Conservation (phyloP, 1,284 basidiomycete species). For the Tremellales sp. region DNA sequence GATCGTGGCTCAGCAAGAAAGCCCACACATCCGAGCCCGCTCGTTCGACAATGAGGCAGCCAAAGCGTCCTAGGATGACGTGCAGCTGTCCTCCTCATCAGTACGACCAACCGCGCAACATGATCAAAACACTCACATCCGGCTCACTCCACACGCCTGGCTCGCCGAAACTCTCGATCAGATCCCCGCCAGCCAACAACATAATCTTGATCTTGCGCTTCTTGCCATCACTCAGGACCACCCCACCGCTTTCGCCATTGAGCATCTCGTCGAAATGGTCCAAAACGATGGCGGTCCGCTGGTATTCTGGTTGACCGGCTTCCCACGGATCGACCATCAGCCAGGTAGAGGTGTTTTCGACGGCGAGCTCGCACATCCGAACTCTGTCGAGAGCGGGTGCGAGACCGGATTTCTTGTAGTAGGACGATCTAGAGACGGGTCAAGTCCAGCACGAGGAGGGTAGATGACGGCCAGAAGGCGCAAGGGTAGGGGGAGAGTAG, state of each 20-base stretch:
- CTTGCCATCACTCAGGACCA: constrained; percentile 42
- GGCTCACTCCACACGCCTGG: constrained; percentile 90
- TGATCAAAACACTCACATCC: constrained; percentile 61
- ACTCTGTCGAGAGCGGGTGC: constrained; percentile 76
- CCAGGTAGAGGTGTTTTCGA: constrained; percentile 59
- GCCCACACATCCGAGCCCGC: constrained; percentile 84
- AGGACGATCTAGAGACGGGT: constrained; percentile 57
- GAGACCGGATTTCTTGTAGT: constrained; percentile 86
- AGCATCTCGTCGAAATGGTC: constrained; percentile 94
- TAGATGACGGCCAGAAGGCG: neutral
- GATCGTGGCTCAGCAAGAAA: constrained; percentile 56
- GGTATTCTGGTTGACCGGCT: constrained; percentile 82
- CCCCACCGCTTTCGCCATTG: constrained; percentile 60
- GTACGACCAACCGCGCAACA: neutral
- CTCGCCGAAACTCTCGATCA: constrained; percentile 97
- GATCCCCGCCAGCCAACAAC: constrained; percentile 93
- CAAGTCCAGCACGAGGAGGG: neutral
- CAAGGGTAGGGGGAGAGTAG: too few relatives aligned
- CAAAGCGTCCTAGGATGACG: constrained; percentile 91
- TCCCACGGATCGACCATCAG: constrained; percentile 96
- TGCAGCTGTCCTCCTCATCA: constrained; percentile 61
- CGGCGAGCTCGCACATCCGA: constrained; percentile 80
- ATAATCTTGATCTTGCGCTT: constrained; percentile 61
- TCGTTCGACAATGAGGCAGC: constrained; percentile 91
- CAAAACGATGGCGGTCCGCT: constrained; percentile 90